Evolutionary conservation across 768 basidiomycete species (phyloP).

Genomic region (Trametes gibbosa): DNA sequence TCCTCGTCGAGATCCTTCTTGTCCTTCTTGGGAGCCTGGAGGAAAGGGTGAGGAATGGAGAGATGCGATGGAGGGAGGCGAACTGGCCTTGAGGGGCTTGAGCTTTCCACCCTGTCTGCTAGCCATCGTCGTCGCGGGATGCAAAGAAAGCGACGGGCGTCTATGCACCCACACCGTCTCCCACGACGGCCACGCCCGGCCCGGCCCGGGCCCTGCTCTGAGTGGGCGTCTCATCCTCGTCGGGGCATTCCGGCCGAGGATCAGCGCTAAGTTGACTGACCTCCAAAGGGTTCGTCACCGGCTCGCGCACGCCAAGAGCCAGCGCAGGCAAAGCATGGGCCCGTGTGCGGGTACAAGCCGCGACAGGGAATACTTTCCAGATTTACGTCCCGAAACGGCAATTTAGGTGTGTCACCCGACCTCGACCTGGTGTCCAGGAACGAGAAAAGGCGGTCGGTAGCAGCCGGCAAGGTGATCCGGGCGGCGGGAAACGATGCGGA

Average conservation of each 20-base stretch:
- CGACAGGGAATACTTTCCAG: neutral
- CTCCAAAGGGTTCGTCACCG: neutral
- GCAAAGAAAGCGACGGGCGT: conserved; percentile 4
- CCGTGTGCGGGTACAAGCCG: neutral
- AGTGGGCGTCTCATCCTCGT: too few species aligned
- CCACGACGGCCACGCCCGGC: neutral
- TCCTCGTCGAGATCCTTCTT: conserved; percentile 72
- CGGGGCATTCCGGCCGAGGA: too few species aligned
- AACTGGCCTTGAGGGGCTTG: conserved; percentile 78
- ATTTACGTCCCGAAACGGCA: neutral
- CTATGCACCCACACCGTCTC: too few species aligned
- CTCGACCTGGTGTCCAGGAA: conserved; percentile 15
- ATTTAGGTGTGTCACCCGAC: conserved; percentile 1
- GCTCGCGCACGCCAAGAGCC: neutral
- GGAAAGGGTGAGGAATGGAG: neutral
- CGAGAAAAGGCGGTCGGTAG: conserved; percentile 4
- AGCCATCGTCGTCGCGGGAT: conserved; percentile 41
- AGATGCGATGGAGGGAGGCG: neutral
- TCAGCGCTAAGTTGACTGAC: too few species aligned
- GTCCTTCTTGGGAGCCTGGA: conserved; percentile 80
- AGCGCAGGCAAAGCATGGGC: neutral
- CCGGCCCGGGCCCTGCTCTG: too few species aligned
- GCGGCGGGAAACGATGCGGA: neutral
- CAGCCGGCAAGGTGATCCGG: conserved; percentile 5
- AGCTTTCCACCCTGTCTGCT: conserved; percentile 80